Evolutionary conservation across 768 basidiomycete genomes (phyloP).

Genomic region (Baorangia bicolor): DNA sequence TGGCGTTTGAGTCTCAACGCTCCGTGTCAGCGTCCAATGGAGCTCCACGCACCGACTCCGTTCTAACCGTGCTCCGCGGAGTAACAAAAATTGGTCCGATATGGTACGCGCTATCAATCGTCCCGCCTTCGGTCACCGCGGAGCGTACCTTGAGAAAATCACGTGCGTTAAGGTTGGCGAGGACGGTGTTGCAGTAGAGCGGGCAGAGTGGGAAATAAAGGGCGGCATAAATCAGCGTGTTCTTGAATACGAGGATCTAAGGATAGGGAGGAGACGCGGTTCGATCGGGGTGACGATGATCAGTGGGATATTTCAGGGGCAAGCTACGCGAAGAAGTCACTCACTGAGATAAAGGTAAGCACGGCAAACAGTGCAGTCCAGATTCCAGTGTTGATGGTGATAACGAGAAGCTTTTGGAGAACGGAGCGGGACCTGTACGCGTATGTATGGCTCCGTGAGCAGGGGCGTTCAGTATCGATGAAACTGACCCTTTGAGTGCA

Average conservation of each 20-base stretch:
- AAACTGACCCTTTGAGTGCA: background rate
- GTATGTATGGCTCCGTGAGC: background rate
- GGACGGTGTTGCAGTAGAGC: constrained; percentile 12
- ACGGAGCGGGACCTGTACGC: background rate
- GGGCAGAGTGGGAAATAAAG: constrained; percentile 10
- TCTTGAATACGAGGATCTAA: constrained; percentile 1
- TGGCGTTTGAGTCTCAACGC: background rate
- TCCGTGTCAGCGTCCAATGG: background rate
- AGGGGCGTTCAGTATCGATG: background rate
- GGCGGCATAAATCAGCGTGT: constrained; percentile 1
- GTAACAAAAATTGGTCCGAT: background rate
- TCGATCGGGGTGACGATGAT: background rate
- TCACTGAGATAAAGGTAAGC: background rate
- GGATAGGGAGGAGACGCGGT: background rate
- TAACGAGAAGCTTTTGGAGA: constrained; percentile 8
- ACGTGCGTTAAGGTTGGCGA: constrained; percentile 10
- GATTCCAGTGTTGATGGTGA: constrained; percentile 10
- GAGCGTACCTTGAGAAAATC: background rate
- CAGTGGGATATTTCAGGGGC: background rate
- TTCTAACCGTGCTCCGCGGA: background rate
- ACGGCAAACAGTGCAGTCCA: constrained; percentile 14
- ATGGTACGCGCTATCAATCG: background rate
- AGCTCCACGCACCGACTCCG: background rate
- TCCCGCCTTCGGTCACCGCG: background rate
- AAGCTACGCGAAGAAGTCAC: background rate